Evolutionary conservation across 2,329 filamentous ascomycete species (phyloP), one percentile per base, ranked within the genome.

Genomic region (Sporothrix pallida): DNA sequence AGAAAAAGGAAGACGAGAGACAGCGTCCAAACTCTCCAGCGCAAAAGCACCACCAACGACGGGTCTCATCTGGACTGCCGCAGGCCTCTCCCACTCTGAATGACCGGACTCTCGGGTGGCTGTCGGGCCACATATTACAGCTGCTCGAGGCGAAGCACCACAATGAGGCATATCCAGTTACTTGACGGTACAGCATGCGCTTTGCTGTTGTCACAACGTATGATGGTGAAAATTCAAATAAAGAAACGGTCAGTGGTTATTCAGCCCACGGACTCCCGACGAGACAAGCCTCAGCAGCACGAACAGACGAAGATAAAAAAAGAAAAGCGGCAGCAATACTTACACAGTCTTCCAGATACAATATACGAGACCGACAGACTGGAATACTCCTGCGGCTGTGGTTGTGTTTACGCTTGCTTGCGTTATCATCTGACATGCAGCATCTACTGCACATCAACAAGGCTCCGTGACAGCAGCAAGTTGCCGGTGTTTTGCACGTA

Each of bases 401-500:
- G n/a, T 68, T 42, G 23, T 69, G 67, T n/a, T 13, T 69, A 20
- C 48, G 26, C 26, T 52, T 54, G 23, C 23, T 15, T 44, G 26
- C 48, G 23, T 69, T 20, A 54, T 68, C 65, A 42, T 69, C 67
- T 54, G 67, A 52, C 48, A 52, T 56, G 67, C 67, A 54, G 10
- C 67, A 20, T 63, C 20, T 44, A 44, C n/a, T 67, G 62, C 42
- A 67, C n/a, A 67, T 54, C 48, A 52, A 37, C 65, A 68, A 68
- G 46, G 8, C 48, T 52, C 10, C 26, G 48, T 69, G 26, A 56
- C 46, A 52, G 67, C 17, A 37, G 67, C 17, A 54, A 50, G 46
- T 54, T 44, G 48, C 48, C 67, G 67, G 20, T 23, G 26, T 26
- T 44, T 42, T 20, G 26, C 46, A 54, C 48, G 15, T 10, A 37